Percentiles rank a stretch among this genome's conserved stretches.
phyloP scores from a whole-genome alignment of 2,329 filamentous ascomycete species.

The Clarireedia monteithiana region DNA sequence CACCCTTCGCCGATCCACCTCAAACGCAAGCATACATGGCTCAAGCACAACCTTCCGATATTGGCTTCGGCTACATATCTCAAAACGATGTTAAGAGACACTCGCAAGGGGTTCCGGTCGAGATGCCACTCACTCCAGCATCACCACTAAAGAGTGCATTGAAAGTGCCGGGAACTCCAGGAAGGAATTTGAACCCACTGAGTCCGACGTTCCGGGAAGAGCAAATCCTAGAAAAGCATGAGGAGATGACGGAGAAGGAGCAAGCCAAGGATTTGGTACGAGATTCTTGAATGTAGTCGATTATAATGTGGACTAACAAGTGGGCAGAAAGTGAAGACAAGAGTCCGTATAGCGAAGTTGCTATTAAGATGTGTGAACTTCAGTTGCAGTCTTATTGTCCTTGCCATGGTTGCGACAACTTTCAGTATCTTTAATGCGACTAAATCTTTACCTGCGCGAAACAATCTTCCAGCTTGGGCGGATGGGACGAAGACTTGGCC shows the following conservation, averaged over 20 bases:
- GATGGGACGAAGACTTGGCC: constrained; percentile 75
- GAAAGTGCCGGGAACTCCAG: constrained; percentile 78
- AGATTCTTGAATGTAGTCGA: not conserved
- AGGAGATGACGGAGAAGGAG: constrained; percentile 73
- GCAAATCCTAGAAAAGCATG: constrained; percentile 76
- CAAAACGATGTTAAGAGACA: constrained; percentile 45
- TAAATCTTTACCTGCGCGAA: constrained; percentile 63
- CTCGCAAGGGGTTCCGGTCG: constrained; percentile 36
- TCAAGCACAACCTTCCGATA: constrained; percentile 70
- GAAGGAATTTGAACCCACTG: constrained; percentile 66
- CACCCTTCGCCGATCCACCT: constrained; percentile 54
- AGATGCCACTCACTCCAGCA: constrained; percentile 60
- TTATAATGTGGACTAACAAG: constrained; percentile 30
- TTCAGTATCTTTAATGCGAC: constrained; percentile 92
- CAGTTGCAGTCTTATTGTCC: constrained; percentile 89
- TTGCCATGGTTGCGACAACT: constrained; percentile 81
- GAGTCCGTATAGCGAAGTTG: constrained; percentile 89
- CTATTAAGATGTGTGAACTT: constrained; percentile 95
- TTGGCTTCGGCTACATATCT: constrained; percentile 86
- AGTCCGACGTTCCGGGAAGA: constrained; percentile 92
- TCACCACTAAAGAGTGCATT: constrained; percentile 85
- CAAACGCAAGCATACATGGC: constrained; percentile 41
- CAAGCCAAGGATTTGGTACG: constrained; percentile 72
- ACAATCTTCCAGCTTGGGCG: constrained; percentile 80
- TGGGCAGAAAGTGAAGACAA: constrained; percentile 78